phyloP scores from a whole-genome alignment of 257 asterid genomes.

The Capsicum baccatum region DNA sequence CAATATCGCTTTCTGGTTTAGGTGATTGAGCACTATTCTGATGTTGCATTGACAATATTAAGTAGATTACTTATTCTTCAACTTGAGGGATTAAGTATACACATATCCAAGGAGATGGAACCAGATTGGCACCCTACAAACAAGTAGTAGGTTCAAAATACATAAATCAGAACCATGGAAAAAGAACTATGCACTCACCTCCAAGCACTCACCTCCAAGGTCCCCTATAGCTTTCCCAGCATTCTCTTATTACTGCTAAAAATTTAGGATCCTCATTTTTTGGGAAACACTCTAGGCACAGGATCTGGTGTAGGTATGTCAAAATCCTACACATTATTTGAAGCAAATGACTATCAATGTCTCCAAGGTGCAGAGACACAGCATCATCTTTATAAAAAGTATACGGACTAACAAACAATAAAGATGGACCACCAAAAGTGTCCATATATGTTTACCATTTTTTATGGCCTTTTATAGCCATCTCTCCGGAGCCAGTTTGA shows the following conservation, averaged over 20 bases:
- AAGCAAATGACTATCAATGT: slow-evolving; percentile 11
- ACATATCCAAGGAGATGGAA: neutral
- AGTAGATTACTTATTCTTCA: neutral
- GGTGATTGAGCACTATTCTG: neutral
- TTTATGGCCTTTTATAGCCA: slow-evolving; percentile 57
- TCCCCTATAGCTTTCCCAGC: slow-evolving; percentile 96
- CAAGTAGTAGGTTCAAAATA: neutral
- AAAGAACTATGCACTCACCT: slow-evolving; percentile 50
- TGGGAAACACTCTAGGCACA: slow-evolving; percentile 83
- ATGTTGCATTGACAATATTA: neutral
- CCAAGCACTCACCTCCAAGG: slow-evolving; percentile 88
- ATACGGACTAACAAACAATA: slow-evolving; percentile 17
- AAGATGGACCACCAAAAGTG: neutral
- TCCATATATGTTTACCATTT: slow-evolving; percentile 51
- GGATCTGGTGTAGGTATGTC: slow-evolving; percentile 75
- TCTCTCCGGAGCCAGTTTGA: slow-evolving; percentile 73
- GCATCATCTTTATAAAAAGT: neutral
- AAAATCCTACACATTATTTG: slow-evolving; percentile 58
- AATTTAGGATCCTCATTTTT: slow-evolving; percentile 88
- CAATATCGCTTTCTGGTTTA: neutral
- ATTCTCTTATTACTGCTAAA: slow-evolving; percentile 95
- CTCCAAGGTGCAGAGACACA: slow-evolving; percentile 19
- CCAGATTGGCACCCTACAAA: neutral
- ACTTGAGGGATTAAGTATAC: neutral
- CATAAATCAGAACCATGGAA: neutral